Evolutionary conservation across 2,329 filamentous ascomycete species (phyloP), one percentile per base, ranked within the genome.

Genomic region (Penicillium sp.): DNA sequence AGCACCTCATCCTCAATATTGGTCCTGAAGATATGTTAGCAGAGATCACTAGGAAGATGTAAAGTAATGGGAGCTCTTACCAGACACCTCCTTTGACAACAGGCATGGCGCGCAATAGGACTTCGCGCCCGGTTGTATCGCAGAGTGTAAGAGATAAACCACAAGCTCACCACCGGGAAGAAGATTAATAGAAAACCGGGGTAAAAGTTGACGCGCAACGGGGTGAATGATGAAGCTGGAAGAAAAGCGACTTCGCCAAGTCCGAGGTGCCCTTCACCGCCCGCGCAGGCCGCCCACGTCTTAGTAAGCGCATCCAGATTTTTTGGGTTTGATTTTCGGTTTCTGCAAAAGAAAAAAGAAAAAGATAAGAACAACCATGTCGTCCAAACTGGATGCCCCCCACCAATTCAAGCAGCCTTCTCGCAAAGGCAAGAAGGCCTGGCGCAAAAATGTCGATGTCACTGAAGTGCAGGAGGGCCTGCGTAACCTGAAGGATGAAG

Each of bases 391-490:
- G 23, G 58, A 64, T 40, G 85, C 87, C 14, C 90, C 89, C 9
- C 82, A 84, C 53, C 88, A 94, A 57, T 83, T 85, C 71, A 89
- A 81, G 54, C 93, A 98, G 69, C 82, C 89, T 22, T 97, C 91
- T 4, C 80, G 93, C 66, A 98, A 98, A 69, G 93, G 94, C 61
- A 97, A 97, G 73, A 97, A 95, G 74, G 91, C 93, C 26, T 98
- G 93, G 93, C 81, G 93, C 65, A 98, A 97, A 70, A 95, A 98
- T 73, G 89, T 98, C 69, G 89, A 98, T 71, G 81, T 97, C 52
- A 85, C 87, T 23, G 85, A 95, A 52, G 81, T 98, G 22, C 80
- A 91, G 61, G 74, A 85, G 44, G 93, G 93, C 50, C 80, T 98
- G 27, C 85, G 89, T 53, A 79, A 86, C 62, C 75, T 94, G 56